phyloP scores from a whole-genome alignment of 2,329 filamentous ascomycete genomes.

The Colletotrichum tropicale region DNA sequence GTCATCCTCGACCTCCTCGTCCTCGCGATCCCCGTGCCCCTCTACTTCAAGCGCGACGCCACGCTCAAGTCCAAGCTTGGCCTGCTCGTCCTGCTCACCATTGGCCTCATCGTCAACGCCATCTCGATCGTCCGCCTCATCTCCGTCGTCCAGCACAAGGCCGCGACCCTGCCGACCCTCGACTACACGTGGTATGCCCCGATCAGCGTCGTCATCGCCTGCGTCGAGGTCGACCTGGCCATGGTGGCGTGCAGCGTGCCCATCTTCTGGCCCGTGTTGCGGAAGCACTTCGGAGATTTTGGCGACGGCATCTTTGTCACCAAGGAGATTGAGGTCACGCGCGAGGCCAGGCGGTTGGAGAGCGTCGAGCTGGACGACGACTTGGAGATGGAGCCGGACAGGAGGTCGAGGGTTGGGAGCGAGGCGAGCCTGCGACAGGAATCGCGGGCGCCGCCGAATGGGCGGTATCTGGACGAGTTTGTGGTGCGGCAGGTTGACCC shows the following conservation, averaged over 20 bases:
- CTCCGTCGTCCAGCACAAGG: slow-evolving; percentile 31
- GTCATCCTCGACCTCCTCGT: slow-evolving; percentile 36
- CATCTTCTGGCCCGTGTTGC: slow-evolving; percentile 80
- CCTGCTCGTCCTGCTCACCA: slow-evolving; percentile 30
- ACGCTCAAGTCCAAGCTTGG: slow-evolving; percentile 26
- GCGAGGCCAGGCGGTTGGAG: slow-evolving; percentile 1
- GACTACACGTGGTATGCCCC: slow-evolving; percentile 37
- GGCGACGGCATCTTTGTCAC: slow-evolving; percentile 17
- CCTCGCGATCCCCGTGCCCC: slow-evolving; percentile 33
- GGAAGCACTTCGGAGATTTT: neutral
- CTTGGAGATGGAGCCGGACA: slow-evolving; percentile 3
- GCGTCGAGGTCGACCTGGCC: slow-evolving; percentile 22
- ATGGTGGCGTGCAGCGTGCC: slow-evolving; percentile 63
- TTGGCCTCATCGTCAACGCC: slow-evolving; percentile 31
- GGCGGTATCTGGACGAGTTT: slow-evolving; percentile 1
- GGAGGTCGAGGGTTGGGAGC: slow-evolving; percentile 10
- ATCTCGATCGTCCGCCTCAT: slow-evolving; percentile 35
- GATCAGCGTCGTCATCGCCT: slow-evolving; percentile 23
- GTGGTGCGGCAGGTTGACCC: slow-evolving; percentile 4
- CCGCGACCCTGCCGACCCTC: slow-evolving; percentile 32
- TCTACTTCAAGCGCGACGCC: slow-evolving; percentile 30
- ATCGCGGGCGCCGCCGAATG: neutral
- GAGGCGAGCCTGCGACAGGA: slow-evolving; percentile 21
- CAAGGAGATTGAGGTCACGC: slow-evolving; percentile 13
- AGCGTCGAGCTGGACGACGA: slow-evolving; percentile 12